A percentile compares a stretch with the other conserved stretches of the same genome.
phyloP scores from a whole-genome alignment of 83 land plant species.

The Larix sibirica region DNA sequence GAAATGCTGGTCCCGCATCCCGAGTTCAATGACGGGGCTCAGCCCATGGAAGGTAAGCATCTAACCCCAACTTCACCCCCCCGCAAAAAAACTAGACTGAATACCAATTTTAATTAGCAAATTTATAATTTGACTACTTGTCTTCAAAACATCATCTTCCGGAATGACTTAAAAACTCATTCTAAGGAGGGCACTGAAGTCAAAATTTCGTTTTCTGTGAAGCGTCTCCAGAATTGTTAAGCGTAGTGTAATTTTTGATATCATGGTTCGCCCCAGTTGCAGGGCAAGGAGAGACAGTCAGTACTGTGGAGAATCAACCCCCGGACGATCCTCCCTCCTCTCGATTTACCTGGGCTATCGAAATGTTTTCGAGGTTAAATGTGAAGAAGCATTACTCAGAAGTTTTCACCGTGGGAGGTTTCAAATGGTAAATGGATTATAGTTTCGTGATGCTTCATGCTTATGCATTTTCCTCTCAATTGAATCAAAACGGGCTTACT shows the following conservation, averaged over 20 bases:
- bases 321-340: constrained; percentile 87
- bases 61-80: background rate
- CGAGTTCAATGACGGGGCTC: constrained; percentile 39
- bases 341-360: constrained; percentile 90
- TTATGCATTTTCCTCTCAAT: no score
- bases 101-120: background rate
- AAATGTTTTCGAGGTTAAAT: constrained; percentile 81
- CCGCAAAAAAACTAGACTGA: background rate
- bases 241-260: no score
- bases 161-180: constrained; percentile 9
- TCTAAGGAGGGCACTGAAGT: no score
- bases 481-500: no score
- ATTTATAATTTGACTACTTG: background rate
- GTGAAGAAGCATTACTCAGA: constrained; percentile 93
- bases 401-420: constrained; percentile 78
- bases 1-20: constrained; percentile 77
- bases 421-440: constrained; percentile 68
- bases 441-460: no score
- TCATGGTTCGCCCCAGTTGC: no score
- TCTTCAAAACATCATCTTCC: constrained; percentile 7
- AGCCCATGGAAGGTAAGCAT: constrained; percentile 65
- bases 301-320: constrained; percentile 75
- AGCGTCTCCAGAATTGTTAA: no score
- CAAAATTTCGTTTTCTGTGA: no score
- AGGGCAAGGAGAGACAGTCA: constrained; percentile 63